Conservation (phyloP, 192 early-diverging fungal species). For the Powellomyces hirtus region DNA sequence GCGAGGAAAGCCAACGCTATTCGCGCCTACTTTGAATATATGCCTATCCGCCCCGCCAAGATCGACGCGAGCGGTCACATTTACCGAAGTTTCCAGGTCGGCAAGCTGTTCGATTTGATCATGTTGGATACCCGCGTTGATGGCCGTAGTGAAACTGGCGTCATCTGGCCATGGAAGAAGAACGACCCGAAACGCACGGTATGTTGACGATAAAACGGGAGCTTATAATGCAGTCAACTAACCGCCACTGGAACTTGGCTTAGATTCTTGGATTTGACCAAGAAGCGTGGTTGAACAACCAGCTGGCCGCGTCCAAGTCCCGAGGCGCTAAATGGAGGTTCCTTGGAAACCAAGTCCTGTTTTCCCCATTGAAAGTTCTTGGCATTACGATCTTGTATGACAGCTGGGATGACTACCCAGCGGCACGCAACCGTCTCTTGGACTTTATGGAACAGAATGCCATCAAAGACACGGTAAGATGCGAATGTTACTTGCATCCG, state of each 20-base stretch:
- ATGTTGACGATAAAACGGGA: not conserved
- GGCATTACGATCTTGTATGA: constrained; percentile 16
- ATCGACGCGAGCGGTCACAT: constrained; percentile 21
- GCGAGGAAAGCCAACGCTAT: constrained; percentile 28
- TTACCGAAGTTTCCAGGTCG: constrained; percentile 41
- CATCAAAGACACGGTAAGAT: constrained; percentile 28
- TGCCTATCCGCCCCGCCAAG: constrained; percentile 33
- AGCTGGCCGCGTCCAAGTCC: constrained; percentile 18
- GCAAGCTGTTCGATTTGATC: constrained; percentile 40
- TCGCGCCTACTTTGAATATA: constrained; percentile 47
- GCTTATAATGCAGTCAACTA: not conserved
- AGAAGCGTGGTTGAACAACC: constrained; percentile 34
- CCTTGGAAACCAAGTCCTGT: constrained; percentile 43
- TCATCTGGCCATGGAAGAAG: constrained; percentile 4
- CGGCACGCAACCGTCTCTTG: constrained; percentile 26
- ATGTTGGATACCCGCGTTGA: constrained; percentile 47
- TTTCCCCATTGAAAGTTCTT: constrained; percentile 26
- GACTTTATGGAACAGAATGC: constrained; percentile 11
- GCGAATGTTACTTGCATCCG: not conserved
- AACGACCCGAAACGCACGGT: constrained; percentile 5
- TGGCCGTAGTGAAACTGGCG: constrained; percentile 25
- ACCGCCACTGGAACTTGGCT: not conserved
- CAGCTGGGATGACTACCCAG: constrained; percentile 42
- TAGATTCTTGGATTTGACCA: constrained; percentile 34
- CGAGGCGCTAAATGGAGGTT: constrained; percentile 38